Percentiles rank a stretch among this genome's conserved stretches.
Evolutionary conservation across 306 rosid species (phyloP).

Genomic region (Pachyrhizus erosus): DNA sequence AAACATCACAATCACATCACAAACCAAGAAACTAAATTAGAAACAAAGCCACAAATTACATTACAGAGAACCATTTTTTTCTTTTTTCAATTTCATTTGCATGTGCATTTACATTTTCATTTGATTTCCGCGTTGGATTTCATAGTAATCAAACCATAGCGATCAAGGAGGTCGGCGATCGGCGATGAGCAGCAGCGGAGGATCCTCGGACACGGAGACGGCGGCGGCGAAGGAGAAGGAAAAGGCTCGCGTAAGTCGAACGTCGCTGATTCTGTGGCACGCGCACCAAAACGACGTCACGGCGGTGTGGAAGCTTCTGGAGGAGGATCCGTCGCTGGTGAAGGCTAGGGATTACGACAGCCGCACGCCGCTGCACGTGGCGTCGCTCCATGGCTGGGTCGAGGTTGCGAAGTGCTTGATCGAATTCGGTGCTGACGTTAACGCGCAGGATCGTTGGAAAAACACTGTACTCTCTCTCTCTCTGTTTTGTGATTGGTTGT

Average conservation of each 20-base stretch:
- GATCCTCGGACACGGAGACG: conserved; percentile 16
- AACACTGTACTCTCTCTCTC: conserved; percentile 65
- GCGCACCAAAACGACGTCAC: conserved; percentile 81
- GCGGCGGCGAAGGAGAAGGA: conserved; percentile 61
- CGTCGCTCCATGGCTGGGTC: conserved; percentile 87
- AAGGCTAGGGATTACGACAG: conserved; percentile 82
- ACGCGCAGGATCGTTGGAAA: conserved; percentile 96
- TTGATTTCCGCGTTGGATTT: conserved; percentile 17
- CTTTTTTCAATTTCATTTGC: not conserved
- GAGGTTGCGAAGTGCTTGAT: conserved; percentile 77
- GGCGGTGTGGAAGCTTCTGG: conserved; percentile 83
- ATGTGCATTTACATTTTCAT: conserved; percentile 2
- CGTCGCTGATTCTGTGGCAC: conserved; percentile 87
- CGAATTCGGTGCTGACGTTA: conserved; percentile 85
- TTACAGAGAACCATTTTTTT: not conserved
- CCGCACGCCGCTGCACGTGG: conserved; percentile 93
- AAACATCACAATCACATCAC: conserved; percentile 11
- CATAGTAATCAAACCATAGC: not conserved
- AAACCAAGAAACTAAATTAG: not conserved
- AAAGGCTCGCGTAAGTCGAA: conserved; percentile 79
- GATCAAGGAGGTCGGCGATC: not conserved
- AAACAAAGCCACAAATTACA: not conserved
- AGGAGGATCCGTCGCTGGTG: conserved; percentile 81
- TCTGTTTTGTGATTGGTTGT: not conserved
- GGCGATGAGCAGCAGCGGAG: conserved; percentile 63